phyloP scores from a whole-genome alignment of 768 basidiomycete species.

The Plicaturopsis crispa region DNA sequence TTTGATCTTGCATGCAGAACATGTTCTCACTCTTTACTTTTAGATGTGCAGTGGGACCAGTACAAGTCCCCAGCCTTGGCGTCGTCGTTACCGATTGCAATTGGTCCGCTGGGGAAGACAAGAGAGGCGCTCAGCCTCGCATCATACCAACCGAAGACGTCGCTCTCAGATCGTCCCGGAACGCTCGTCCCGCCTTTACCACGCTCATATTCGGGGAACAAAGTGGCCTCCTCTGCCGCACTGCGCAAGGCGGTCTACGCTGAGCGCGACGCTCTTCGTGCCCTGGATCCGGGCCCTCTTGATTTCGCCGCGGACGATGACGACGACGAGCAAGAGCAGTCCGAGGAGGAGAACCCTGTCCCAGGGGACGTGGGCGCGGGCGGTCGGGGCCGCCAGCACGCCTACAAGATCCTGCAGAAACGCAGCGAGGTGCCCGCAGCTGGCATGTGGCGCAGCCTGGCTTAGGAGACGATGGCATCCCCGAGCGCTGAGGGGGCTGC shows the following conservation, averaged over 20 bases:
- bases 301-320: constrained; percentile 49
- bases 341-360: constrained; percentile 19
- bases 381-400: constrained; percentile 47
- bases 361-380: constrained; percentile 22
- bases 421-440: constrained; percentile 59
- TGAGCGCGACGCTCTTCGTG: constrained; percentile 56
- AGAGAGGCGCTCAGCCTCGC: constrained; percentile 40
- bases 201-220: constrained; percentile 6
- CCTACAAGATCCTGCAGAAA: constrained; percentile 63
- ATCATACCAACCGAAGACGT: constrained; percentile 49
- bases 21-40: constrained; percentile 1
- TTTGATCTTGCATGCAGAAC: background rate
- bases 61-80: constrained; percentile 21
- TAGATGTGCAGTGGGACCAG: constrained; percentile 13
- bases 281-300: constrained; percentile 62
- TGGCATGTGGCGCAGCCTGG: constrained; percentile 82
- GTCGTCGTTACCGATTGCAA: constrained; percentile 58
- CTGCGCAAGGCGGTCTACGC: constrained; percentile 59
- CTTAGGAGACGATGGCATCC: too few species aligned
- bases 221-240: constrained; percentile 32
- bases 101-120: constrained; percentile 29
- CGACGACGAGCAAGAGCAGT: constrained; percentile 36
- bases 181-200: constrained; percentile 19
- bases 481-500: too few species aligned
- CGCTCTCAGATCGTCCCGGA: constrained; percentile 30